Evolutionary conservation across 2,329 filamentous ascomycete genomes (phyloP).

Genomic region (Colletotrichum falcatum): DNA sequence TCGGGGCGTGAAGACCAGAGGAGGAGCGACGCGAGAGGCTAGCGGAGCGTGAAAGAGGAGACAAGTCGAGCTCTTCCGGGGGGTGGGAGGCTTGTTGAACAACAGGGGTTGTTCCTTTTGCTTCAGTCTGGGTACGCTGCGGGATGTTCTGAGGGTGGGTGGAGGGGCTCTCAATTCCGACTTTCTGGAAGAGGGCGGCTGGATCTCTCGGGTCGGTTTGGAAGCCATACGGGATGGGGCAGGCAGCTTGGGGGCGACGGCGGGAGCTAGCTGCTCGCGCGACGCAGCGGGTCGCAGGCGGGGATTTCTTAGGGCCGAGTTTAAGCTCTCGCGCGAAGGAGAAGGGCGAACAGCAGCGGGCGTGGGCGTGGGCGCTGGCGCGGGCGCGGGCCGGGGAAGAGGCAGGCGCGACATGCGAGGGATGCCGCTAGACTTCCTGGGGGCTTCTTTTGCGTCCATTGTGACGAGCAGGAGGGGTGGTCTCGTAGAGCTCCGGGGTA

Average conservation of each 20-base stretch:
- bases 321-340: constrained; percentile 48
- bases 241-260: constrained; percentile 31
- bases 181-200: constrained; percentile 40
- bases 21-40: constrained; percentile 49
- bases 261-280: constrained; percentile 43
- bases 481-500: background rate
- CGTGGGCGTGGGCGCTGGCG: constrained; percentile 24
- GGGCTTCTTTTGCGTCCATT: constrained; percentile 41
- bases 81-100: constrained; percentile 35
- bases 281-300: constrained; percentile 54
- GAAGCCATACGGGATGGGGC: constrained; percentile 19
- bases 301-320: constrained; percentile 42
- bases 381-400: constrained; percentile 46
- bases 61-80: constrained; percentile 42
- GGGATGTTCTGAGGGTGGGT: constrained; percentile 9
- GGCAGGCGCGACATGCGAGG: constrained; percentile 56
- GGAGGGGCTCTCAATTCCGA: constrained; percentile 10
- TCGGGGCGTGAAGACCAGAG: constrained; percentile 42
- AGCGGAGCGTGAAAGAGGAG: constrained; percentile 46
- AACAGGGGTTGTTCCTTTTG: constrained; percentile 33
- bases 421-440: constrained; percentile 46
- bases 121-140: constrained; percentile 32
- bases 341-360: constrained; percentile 46
- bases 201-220: constrained; percentile 36
- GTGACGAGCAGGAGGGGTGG: background rate